A percentile compares a stretch with the other conserved stretches of the same genome.
Conservation (phyloP, 495 filamentous ascomycete genomes). For the Extremus antarcticus region DNA sequence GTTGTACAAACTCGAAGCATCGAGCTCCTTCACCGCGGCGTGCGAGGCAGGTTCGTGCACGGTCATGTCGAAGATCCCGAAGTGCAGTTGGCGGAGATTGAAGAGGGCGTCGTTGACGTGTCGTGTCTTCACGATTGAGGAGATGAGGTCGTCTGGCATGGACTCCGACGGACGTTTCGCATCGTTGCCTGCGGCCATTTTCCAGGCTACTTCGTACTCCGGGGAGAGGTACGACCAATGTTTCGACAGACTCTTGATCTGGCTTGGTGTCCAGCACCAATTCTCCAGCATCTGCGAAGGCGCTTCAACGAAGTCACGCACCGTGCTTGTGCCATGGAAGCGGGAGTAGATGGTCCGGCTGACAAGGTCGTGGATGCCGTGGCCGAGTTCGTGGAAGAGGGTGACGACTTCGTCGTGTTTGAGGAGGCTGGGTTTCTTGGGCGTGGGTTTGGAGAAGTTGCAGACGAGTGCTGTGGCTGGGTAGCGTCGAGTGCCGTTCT, state of each 20-base stretch:
- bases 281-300: constrained; percentile 68
- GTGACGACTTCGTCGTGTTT: constrained; percentile 63
- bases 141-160: constrained; percentile 53
- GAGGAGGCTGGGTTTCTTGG: constrained; percentile 59
- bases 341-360: constrained; percentile 54
- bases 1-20: constrained; percentile 32
- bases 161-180: constrained; percentile 35
- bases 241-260: constrained; percentile 52
- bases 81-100: constrained; percentile 58
- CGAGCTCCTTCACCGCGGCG: constrained; percentile 25
- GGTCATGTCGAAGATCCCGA: constrained; percentile 53
- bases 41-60: constrained; percentile 33
- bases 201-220: constrained; percentile 47
- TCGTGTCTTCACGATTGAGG: constrained; percentile 51
- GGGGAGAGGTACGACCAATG: constrained; percentile 55
- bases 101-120: constrained; percentile 61
- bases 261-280: constrained; percentile 64
- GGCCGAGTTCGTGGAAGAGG: constrained; percentile 64
- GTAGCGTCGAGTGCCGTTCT: constrained; percentile 39
- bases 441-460: constrained; percentile 59
- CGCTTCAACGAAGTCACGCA: constrained; percentile 63
- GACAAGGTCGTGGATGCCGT: constrained; percentile 66
- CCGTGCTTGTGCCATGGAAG: constrained; percentile 64
- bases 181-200: constrained; percentile 37
- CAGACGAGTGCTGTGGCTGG: constrained; percentile 61